These are phyloP conservation scores for Chrysosphaeria jannelii DNA, from an alignment of 2,329 filamentous ascomycete species.

Conservation along the genomic window DNA sequence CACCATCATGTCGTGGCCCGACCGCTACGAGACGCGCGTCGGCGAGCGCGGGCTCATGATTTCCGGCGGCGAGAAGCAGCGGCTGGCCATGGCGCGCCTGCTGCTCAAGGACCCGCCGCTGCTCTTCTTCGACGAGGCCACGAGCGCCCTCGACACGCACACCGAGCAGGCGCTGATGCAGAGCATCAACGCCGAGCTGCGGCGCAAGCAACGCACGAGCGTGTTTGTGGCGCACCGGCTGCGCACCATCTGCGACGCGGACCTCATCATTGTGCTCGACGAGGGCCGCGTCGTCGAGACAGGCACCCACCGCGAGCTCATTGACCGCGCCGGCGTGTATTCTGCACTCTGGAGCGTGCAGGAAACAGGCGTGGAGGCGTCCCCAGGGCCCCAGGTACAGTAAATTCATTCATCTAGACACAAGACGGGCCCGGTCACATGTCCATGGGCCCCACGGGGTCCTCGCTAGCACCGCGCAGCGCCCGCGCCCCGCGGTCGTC, in stretches of 20 bases:
- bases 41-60: constrained; percentile 17
- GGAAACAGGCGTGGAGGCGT: constrained; percentile 4
- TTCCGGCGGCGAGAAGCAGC: constrained; percentile 24
- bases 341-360: constrained; percentile 51
- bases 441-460: no score
- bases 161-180: constrained; percentile 71
- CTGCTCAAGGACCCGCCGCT: constrained; percentile 12
- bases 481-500: no score
- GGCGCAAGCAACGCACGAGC: constrained; percentile 66
- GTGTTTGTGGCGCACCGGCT: constrained; percentile 86
- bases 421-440: no score
- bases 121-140: constrained; percentile 9
- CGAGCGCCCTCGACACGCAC: constrained; percentile 15
- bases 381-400: no score
- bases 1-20: constrained; percentile 47
- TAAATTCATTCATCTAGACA: background rate
- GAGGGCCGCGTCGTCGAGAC: constrained; percentile 64
- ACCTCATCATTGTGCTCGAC: constrained; percentile 73
- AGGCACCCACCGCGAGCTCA: constrained; percentile 61
- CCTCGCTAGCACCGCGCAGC: no score
- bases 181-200: constrained; percentile 78
- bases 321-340: constrained; percentile 54
- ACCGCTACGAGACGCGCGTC: constrained; percentile 75
- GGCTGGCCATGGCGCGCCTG: constrained; percentile 17
- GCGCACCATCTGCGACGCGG: constrained; percentile 76